Conservation (phyloP, 306 rosid species). For the Biancaea sappan region DNA sequence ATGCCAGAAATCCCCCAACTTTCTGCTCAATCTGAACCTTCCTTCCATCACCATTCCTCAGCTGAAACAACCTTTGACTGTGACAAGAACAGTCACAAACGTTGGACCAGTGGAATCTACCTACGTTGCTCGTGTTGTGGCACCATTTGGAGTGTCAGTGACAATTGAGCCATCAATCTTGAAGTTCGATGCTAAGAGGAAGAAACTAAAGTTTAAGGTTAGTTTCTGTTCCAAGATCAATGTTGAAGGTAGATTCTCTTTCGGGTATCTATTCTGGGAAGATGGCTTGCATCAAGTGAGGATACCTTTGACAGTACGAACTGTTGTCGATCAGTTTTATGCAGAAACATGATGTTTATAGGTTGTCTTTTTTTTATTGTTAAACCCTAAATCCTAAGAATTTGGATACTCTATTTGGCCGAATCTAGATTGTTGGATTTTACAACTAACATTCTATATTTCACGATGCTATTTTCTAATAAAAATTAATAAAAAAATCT, state of each 20-base stretch:
- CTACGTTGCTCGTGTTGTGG: constrained; percentile 47
- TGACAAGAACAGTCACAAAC: constrained; percentile 61
- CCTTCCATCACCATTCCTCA: constrained; percentile 65
- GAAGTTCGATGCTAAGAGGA: constrained; percentile 37
- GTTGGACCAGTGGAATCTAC: constrained; percentile 52
- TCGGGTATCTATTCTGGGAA: constrained; percentile 65
- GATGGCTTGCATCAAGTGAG: constrained; percentile 58
- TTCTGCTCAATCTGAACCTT: constrained; percentile 50
- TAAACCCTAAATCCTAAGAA: no score
- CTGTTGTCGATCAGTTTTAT: constrained; percentile 43
- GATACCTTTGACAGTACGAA: constrained; percentile 47
- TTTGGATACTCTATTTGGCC: no score
- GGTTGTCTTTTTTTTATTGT: no score
- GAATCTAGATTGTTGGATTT: no score
- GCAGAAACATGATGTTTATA: no score
- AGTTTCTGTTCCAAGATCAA: constrained; percentile 37
- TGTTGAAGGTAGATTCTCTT: constrained; percentile 54
- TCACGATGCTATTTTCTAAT: no score
- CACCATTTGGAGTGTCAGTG: constrained; percentile 47
- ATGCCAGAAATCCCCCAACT: constrained; percentile 41
- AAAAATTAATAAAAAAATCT: no score
- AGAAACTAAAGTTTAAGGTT: constrained; percentile 53
- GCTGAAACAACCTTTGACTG: constrained; percentile 40
- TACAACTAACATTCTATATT: no score
- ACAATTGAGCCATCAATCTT: constrained; percentile 47